Evolutionary conservation across 768 basidiomycete species (phyloP), one percentile per base, ranked within the genome.

Genomic region (Pleurotus citrinopileatus): DNA sequence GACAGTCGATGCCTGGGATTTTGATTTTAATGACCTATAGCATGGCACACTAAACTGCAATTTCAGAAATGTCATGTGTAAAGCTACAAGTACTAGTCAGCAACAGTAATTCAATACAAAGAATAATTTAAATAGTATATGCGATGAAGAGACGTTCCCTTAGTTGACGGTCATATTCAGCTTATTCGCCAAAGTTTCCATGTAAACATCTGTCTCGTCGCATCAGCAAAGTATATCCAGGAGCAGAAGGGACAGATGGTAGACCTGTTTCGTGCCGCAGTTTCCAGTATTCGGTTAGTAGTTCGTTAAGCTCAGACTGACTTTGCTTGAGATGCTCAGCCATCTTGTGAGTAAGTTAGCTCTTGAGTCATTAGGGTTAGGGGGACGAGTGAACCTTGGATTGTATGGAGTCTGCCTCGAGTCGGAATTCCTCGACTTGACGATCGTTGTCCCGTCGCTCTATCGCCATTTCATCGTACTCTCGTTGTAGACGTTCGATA

Each of bases 141-240:
- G 48, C 65, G 65, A 5, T 65, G 55, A 13, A 62, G 38, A 20
- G 3, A 26, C 13, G 40, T 36, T 50, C 17, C 52, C 42, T 13
- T 45, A 52, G 26, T 52, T 55, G 15, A 75, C 75, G 48, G 65
- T 72, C 78, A 89, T 76, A 50, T 87, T 89, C 40, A 93, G 74
- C 60, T 89, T 89, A 67, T 89, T 89, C 3, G 89, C 87, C 23
- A 92, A 72, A 0, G 86, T 91, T 67, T 91, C 90, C 90, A 92
- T 91, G 61, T 90, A 93, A 1, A 91, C 79, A 65, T 91, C 91
- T 91, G 58, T 43, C 28, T 17, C 25, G 19, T 4, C n/a, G n/a
- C n/a, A 29, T 23, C 7, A 26, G 42, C 53, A 38, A 52, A 53
- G 29, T 4, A 26, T 60, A 43, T 26, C 20, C 12, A 44, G 5